Conservation (phyloP, 2,329 filamentous ascomycete species). For the Trichoderma atroviride region DNA sequence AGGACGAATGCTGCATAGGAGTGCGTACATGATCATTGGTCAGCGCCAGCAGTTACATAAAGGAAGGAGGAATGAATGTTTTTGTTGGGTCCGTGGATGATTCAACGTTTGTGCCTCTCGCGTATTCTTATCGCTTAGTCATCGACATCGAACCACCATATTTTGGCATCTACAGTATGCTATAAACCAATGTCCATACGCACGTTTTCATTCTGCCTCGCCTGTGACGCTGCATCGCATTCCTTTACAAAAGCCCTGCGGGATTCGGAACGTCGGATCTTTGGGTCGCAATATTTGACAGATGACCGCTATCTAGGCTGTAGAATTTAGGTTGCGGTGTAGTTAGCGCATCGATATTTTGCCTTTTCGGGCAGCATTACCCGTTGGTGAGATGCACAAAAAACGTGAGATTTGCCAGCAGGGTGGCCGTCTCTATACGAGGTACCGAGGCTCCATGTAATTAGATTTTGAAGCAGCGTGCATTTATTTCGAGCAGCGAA, state of each 20-base stretch:
- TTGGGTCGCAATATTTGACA: not conserved
- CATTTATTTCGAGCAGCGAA: not conserved
- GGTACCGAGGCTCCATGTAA: not conserved
- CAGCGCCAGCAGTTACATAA: not conserved
- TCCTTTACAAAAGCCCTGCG: not conserved
- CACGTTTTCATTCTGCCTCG: not conserved
- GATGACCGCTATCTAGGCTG: not conserved
- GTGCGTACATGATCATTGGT: not conserved
- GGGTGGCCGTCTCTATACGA: too few species aligned
- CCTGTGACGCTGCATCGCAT: not conserved
- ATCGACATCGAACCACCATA: not conserved
- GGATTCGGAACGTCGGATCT: not conserved
- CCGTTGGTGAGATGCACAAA: not conserved
- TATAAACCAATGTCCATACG: too few species aligned
- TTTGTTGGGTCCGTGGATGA: not conserved
- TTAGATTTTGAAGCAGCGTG: not conserved
- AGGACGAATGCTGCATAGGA: not conserved
- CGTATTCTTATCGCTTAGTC: not conserved
- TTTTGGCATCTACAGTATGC: too few species aligned
- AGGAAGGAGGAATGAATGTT: not conserved
- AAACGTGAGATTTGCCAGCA: not conserved
- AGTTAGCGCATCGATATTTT: conserved; percentile 8
- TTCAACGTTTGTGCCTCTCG: not conserved
- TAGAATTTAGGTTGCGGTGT: not conserved
- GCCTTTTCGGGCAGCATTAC: conserved; percentile 3